Conservation (phyloP, 805 yeast species). For the Cyberlindnera misumaiensis region DNA sequence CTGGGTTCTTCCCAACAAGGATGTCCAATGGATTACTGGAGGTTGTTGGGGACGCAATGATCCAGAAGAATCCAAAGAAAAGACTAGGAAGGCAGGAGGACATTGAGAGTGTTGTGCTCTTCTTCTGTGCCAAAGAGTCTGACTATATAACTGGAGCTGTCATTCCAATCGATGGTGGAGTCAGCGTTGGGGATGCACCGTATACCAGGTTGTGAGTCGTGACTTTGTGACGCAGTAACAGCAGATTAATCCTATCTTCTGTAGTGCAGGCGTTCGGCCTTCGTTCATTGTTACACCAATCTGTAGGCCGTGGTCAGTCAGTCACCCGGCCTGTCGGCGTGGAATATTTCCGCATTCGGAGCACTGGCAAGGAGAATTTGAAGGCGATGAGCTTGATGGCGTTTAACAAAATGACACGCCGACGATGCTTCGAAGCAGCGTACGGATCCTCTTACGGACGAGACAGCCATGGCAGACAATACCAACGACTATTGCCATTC, state of each 20-base stretch:
- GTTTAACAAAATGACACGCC: too few species aligned
- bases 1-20: slow-evolving; percentile 72
- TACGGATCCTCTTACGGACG: not conserved
- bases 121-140: slow-evolving; percentile 49
- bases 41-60: slow-evolving; percentile 38
- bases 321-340: too few species aligned
- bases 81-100: slow-evolving; percentile 61
- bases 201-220: not conserved
- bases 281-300: too few species aligned
- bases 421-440: slow-evolving; percentile 1
- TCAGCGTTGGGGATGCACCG: slow-evolving; percentile 32
- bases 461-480: not conserved
- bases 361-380: too few species aligned
- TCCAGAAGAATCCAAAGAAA: slow-evolving; percentile 47
- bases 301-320: too few species aligned
- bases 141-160: slow-evolving; percentile 62
- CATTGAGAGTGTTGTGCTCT: slow-evolving; percentile 47
- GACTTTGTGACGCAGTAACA: too few species aligned
- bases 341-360: too few species aligned
- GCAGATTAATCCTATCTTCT: too few species aligned
- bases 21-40: slow-evolving; percentile 63
- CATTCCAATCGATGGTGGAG: slow-evolving; percentile 68
- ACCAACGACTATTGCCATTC: not conserved
- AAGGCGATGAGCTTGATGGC: too few species aligned
- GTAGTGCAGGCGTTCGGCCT: too few species aligned